Evolutionary conservation across 257 asterid species (phyloP), one percentile per base, ranked within the genome.

Genomic region (Solanum chiquidenum): DNA sequence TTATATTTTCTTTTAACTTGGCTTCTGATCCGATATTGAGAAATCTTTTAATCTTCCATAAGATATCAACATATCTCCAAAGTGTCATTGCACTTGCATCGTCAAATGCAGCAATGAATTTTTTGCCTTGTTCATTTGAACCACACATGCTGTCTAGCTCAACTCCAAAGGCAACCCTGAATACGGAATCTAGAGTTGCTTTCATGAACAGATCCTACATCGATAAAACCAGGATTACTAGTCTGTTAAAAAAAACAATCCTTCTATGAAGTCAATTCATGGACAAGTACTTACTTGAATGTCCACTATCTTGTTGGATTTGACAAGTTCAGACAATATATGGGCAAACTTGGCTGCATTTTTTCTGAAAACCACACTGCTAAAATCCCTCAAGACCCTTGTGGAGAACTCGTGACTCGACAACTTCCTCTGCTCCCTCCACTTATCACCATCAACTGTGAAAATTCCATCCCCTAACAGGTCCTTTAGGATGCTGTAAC

Each of bases 401-500:
- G 98, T 92, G 9, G 96, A 95, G 91, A 95, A 95, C 72, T 95
- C 98, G 18, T 89, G 72, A 91, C 98, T 94, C 9, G 93, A 89
- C 42, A 94, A 83, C 76, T 94, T 94, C 85, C 97, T 90, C 91
- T 95, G 98, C 86, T 93, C 91, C n/a, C 92, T 85, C 98, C 98
- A 95, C 89, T 92, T 92, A 9, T 94, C 95, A 3, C 97, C 98
- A 88, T 95, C 98, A 68, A 94, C 98, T 1, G 94, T n/a, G 88
- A 95, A 95, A 87, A 95, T 94, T 33, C 97, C 98, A 40, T 95
- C 96, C 10, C 98, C 97, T 73, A 94, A 80, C 20, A 95, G 90
- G 83, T 91, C 94, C 58, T 66, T 92, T 62, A 95, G 89, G 44
- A 89, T 90, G 88, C 73, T 86, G 42, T 93, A 87, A 84, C 91